Evolutionary conservation across 108 stramenopile species (phyloP), one percentile per base, ranked within the genome.

Genomic region (Skeletonema tropicum): DNA sequence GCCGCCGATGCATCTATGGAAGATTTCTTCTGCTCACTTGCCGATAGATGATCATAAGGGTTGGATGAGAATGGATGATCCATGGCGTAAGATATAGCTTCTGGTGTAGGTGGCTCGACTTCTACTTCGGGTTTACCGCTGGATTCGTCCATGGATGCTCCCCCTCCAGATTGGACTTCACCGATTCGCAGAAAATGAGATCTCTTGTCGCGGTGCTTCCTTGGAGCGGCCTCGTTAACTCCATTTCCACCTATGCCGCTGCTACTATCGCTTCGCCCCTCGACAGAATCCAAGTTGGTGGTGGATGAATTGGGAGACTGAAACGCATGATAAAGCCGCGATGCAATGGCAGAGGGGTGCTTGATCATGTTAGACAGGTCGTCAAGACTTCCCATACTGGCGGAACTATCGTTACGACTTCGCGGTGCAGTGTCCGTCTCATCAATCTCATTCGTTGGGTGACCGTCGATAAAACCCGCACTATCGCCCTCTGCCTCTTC

Each of bases 41-140:
- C 21, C 2, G 73, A 42, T 32, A 76, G 46, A 62, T 89, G 82
- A 66, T 83, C 89, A 52, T 89, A 89, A 15, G 89, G 87, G 68
- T 85, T 87, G 10, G 83, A 67, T 15, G 83, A 78, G 36, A 76
- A 23, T 15, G 83, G 79, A 19, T 61, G 64, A 5, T 77, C 64
- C 69, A 67, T 78, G 21, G 70, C 80, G 17, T 74, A 46, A 30
- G 49, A n/a, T n/a, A 60, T 36, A 12, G 25, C 65, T 57, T 73
- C 58, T 35, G n/a, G 33, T 36, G 52, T 55, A 10, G 52, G 52
- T 8, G 52, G 52, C 52, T 55, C 52, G 23, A 55, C 21, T 9
- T 55, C 52, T 7, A 55, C 21, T 9, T 55, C 38, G 30, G 46
- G 41, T 29, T 58, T 63, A 30, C 15, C 46, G 48, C 52, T 46